Evolutionary conservation across 2,329 filamentous ascomycete genomes (phyloP), one percentile per base, ranked within the genome.

Genomic region (Parasarocladium wereldwijsianum): DNA sequence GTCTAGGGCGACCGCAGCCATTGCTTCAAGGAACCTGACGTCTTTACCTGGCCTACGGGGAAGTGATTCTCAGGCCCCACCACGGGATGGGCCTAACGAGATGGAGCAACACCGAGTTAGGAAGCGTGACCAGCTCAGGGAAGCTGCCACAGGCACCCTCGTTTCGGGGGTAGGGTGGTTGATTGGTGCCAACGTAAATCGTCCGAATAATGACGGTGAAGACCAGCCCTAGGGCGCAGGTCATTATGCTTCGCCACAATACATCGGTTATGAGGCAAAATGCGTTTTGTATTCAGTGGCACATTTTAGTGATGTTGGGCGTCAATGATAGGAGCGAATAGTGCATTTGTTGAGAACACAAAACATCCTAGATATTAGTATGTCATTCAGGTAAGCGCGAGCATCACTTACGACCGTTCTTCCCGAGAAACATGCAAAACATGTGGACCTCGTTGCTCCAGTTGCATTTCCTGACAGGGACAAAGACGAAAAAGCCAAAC

Each of bases 61-160:
- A 15, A 36, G 33, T 8, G 30, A 12, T 9, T 10, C 30, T 8
- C 17, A 19, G 17, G 28, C 33, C 8, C 32, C 33, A 11, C 21
- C 31, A n/a, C 39, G 43, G 16, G 42, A 40, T 17, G 32, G 33
- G 4, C 33, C 39, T n/a, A 47, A 48, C 19, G 43, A 47, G 6
- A 38, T 45, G 12, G 38, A 43, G 32, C 40, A 46, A 28, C 50
- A 60, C 34, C 60, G 54, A 33, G 60, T 69, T 21, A 66, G 81
- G 41, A 86, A 76, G 58, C 65, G 82, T 40, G 82, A 87, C 47
- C 76, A 78, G 49, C 43, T 79, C 23, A 60, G 70, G 38, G 73
- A 77, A 35, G 74, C 65, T 20, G 74, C 75, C 7, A 70, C 76
- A 32, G 72, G 70, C n/a, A 74, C 72, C 2, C 47, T 79, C 26